A percentile compares a stretch with the other conserved stretches of the same genome.
phyloP scores from a whole-genome alignment of 2,329 filamentous ascomycete species.

The Venturia asperata region DNA sequence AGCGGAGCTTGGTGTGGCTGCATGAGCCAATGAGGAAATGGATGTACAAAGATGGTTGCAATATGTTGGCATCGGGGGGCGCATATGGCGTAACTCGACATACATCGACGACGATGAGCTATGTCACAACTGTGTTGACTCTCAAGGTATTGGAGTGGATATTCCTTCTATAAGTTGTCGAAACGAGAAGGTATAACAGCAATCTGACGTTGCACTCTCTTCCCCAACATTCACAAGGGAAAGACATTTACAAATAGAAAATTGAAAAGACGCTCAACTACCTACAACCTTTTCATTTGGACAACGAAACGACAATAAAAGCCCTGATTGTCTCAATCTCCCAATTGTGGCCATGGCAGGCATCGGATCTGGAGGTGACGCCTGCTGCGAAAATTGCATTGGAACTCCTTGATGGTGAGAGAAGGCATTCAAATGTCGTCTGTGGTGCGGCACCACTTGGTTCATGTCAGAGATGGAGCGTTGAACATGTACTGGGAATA shows the following conservation, averaged over 20 bases:
- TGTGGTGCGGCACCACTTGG: no score
- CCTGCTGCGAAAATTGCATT: no score
- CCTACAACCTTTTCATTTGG: background rate
- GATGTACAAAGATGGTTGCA: background rate
- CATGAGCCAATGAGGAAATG: background rate
- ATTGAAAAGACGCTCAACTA: background rate
- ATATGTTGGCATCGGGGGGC: background rate
- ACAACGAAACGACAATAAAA: no score
- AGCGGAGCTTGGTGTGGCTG: slow-evolving; percentile 12
- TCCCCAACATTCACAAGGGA: background rate
- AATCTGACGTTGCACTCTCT: background rate
- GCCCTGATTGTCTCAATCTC: no score
- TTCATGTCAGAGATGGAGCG: no score
- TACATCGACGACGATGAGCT: background rate
- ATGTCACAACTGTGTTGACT: background rate
- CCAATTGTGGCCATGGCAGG: no score
- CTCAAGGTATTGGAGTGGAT: background rate
- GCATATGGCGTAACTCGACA: background rate
- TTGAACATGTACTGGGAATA: no score
- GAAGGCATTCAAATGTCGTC: no score
- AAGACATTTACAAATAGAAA: background rate
- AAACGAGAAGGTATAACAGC: background rate
- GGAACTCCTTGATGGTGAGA: no score
- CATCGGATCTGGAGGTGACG: no score
- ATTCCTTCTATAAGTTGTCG: background rate